These are phyloP conservation scores for Blastomyces parvus DNA, from an alignment of 2,329 filamentous ascomycete species.

Conservation along the genomic window DNA sequence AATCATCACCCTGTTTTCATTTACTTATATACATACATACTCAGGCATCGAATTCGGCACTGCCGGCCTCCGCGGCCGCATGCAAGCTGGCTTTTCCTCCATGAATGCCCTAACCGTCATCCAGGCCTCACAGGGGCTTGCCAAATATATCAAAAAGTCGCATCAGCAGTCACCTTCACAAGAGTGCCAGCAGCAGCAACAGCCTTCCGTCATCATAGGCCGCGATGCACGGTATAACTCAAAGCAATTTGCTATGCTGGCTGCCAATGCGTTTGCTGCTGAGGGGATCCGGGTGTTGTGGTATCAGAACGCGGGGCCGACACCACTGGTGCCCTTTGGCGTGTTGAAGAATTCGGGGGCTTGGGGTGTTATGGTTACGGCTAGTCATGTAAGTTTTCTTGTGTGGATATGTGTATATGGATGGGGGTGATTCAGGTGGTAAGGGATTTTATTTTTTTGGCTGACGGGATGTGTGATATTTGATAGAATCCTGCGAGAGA, in stretches of 20 bases:
- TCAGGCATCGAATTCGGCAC: constrained; percentile 52
- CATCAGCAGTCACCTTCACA: constrained; percentile 23
- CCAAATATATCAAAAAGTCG: constrained; percentile 47
- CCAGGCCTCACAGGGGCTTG: constrained; percentile 56
- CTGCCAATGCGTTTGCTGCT: constrained; percentile 50
- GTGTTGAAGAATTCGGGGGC: constrained; percentile 45
- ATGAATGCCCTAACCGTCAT: constrained; percentile 53
- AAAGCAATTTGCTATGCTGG: constrained; percentile 49
- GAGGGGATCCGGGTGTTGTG: constrained; percentile 52
- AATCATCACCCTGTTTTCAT: not conserved
- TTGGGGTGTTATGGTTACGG: constrained; percentile 57
- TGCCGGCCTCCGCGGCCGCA: constrained; percentile 52
- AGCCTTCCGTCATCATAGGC: constrained; percentile 44
- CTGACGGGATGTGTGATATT: not conserved
- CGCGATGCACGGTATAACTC: constrained; percentile 56
- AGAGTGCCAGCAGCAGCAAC: constrained; percentile 22
- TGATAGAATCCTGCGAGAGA: constrained; percentile 50
- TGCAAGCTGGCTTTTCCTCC: constrained; percentile 55
- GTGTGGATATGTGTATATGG: not conserved
- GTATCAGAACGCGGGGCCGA: constrained; percentile 48
- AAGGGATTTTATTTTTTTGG: not conserved
- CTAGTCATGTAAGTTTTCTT: constrained; percentile 43
- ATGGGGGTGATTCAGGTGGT: not conserved
- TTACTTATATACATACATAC: not conserved
- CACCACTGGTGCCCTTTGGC: constrained; percentile 54